Evolutionary conservation across 208 protist species (phyloP).

Genomic region (Wallacemonas collosoma): DNA sequence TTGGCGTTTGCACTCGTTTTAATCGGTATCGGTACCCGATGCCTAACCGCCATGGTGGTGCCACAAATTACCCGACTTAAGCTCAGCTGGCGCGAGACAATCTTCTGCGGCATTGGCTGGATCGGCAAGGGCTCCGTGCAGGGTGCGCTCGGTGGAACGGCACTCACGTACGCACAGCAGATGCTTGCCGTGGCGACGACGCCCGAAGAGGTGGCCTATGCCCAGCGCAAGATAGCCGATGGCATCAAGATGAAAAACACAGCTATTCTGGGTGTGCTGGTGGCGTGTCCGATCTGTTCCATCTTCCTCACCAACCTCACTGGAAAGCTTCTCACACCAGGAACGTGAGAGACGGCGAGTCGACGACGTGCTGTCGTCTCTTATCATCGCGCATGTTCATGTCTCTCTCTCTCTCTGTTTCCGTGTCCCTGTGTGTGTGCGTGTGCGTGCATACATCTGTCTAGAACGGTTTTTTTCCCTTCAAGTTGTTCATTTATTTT

Average conservation of each 20-base stretch:
- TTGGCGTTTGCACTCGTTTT: constrained; percentile 42
- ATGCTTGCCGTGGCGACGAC: constrained; percentile 29
- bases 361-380: background rate
- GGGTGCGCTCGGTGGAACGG: constrained; percentile 34
- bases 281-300: constrained; percentile 59
- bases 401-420: constrained; percentile 5
- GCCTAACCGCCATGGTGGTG: constrained; percentile 32
- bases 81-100: constrained; percentile 40
- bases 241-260: constrained; percentile 55
- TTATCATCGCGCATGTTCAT: background rate
- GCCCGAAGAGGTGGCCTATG: constrained; percentile 24
- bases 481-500: constrained; percentile 4
- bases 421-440: background rate
- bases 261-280: constrained; percentile 47
- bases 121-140: constrained; percentile 64
- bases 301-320: constrained; percentile 46
- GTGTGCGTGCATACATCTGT: background rate
- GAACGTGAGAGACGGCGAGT: constrained; percentile 20
- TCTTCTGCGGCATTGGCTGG: constrained; percentile 58
- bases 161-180: constrained; percentile 31
- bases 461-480: background rate
- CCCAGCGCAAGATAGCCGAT: constrained; percentile 22
- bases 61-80: constrained; percentile 38
- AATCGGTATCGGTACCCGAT: constrained; percentile 47
- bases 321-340: constrained; percentile 36